Evolutionary conservation across 2,329 filamentous ascomycete genomes (phyloP).

Genomic region (Cladosporium colombiae): DNA sequence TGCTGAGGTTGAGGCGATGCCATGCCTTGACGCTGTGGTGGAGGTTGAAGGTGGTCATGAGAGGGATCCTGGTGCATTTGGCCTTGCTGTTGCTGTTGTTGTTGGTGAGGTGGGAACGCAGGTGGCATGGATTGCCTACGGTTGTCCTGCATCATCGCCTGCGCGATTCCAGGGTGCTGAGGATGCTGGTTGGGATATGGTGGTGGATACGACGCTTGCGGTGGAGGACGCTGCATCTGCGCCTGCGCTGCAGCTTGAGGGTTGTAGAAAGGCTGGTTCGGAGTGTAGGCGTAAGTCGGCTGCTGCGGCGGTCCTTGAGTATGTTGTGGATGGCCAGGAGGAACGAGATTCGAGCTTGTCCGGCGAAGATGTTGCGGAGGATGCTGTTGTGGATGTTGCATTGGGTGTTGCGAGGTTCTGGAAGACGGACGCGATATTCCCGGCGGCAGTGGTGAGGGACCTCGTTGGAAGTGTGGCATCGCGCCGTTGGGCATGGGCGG

Average conservation of each 20-base stretch:
- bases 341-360: slow-evolving; percentile 71
- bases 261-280: slow-evolving; percentile 83
- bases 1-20: slow-evolving; percentile 38
- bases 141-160: slow-evolving; percentile 75
- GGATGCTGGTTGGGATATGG: slow-evolving; percentile 34
- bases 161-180: slow-evolving; percentile 55
- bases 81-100: slow-evolving; percentile 36
- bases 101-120: slow-evolving; percentile 61
- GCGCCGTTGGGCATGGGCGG: slow-evolving; percentile 78
- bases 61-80: slow-evolving; percentile 34
- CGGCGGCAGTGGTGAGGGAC: slow-evolving; percentile 79
- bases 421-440: slow-evolving; percentile 76
- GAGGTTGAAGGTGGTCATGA: slow-evolving; percentile 23
- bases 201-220: slow-evolving; percentile 31
- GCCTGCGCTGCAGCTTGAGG: slow-evolving; percentile 54
- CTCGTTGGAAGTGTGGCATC: slow-evolving; percentile 68
- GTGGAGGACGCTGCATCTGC: slow-evolving; percentile 45
- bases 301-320: slow-evolving; percentile 61
- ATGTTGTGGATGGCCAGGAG: slow-evolving; percentile 58
- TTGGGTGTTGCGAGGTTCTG: slow-evolving; percentile 67
- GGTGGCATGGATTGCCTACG: slow-evolving; percentile 71
- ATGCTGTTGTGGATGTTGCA: slow-evolving; percentile 52
- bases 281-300: slow-evolving; percentile 75
- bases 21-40: slow-evolving; percentile 36
- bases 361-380: slow-evolving; percentile 60